Evolutionary conservation across 2,329 filamentous ascomycete genomes (phyloP).

Genomic region (Calcarisporium arbuscula): DNA sequence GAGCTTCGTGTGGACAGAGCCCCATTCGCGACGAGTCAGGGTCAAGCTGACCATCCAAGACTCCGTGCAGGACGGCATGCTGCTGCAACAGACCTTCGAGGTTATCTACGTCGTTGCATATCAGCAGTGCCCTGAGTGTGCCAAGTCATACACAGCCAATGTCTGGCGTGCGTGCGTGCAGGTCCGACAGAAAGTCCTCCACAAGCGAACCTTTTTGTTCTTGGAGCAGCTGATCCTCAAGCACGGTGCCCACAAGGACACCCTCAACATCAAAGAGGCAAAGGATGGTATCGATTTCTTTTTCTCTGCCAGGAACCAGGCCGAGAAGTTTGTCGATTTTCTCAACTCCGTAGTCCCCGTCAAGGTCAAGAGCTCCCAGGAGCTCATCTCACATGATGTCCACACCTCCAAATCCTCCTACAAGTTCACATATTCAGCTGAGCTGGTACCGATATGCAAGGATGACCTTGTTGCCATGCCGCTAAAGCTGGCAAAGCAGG

Average conservation of each 20-base stretch:
- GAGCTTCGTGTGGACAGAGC: slow-evolving; percentile 96
- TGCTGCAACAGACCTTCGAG: slow-evolving; percentile 90
- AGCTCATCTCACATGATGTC: slow-evolving; percentile 87
- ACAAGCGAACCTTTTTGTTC: slow-evolving; percentile 70
- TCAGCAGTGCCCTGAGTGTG: slow-evolving; percentile 92
- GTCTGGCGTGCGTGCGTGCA: slow-evolving; percentile 92
- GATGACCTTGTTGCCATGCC: slow-evolving; percentile 94
- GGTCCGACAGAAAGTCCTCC: slow-evolving; percentile 91
- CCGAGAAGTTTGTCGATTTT: slow-evolving; percentile 89
- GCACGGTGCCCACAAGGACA: slow-evolving; percentile 83
- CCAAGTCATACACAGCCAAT: slow-evolving; percentile 94
- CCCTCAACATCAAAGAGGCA: slow-evolving; percentile 96
- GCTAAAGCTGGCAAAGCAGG: slow-evolving; percentile 76
- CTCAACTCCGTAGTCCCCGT: slow-evolving; percentile 75
- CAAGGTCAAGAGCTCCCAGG: slow-evolving; percentile 67
- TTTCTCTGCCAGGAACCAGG: slow-evolving; percentile 83
- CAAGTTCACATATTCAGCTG: slow-evolving; percentile 88
- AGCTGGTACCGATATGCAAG: slow-evolving; percentile 92
- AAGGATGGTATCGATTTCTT: slow-evolving; percentile 96
- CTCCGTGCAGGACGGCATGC: slow-evolving; percentile 53
- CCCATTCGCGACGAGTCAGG: slow-evolving; percentile 85
- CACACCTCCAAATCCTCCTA: slow-evolving; percentile 88
- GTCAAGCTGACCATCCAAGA: slow-evolving; percentile 93
- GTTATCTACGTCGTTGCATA: slow-evolving; percentile 85
- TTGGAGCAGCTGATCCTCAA: slow-evolving; percentile 95